Base-by-base conservation (phyloP, 768 basidiomycete genomes). In the Rhodotorula sphaerocarpa region DNA sequence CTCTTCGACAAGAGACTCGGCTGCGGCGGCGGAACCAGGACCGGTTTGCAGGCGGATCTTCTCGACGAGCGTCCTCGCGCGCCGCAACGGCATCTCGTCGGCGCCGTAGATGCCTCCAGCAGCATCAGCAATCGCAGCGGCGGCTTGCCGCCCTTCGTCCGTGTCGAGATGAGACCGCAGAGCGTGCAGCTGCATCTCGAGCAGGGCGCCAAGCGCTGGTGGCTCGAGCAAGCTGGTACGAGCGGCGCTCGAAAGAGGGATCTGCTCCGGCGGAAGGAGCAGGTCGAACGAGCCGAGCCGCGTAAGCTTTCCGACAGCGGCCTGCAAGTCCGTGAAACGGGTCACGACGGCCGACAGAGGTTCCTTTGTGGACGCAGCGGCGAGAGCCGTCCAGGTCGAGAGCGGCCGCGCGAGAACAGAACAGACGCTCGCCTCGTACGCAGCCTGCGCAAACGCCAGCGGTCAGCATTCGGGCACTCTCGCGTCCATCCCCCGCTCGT, bases 31-130 rank as follows among this genome's bases (percentile, higher is more conserved):
- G n/a, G n/a, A n/a, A n/a, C n/a, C n/a, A n/a, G n/a, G n/a, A n/a
- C n/a, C n/a, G n/a, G n/a, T n/a, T n/a, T n/a, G n/a, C n/a, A 39
- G 55, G 59, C 82, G 76, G 43, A 85, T 82, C 66, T 90, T 74
- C 59, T 76, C 77, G 34, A 80, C 76, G 11, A 86, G 57, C 41
- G 86, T 76, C 60, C 73, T 61, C 1, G 83, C 81, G 20, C 83
- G 77, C 57, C 84, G 76, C 39, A 88, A 71, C 1, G 86, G 84
- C 75, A 36, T 54, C 28, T 81, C 80, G 23, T 76, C 74, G 9
- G 69, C 71, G 0, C 74, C 63, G 54, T 88, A 90, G 1, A 83
- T 71, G 5, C 72, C 71, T 33, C n/a, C n/a, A n/a, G n/a, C n/a
- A n/a, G n/a, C n/a, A n/a, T n/a, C n/a, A n/a, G n/a, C n/a, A 39